Percentiles rank a stretch among this genome's conserved stretches.
These are phyloP conservation scores for Colletotrichum lupini DNA, from an alignment of 2,329 filamentous ascomycete species.

Conservation along the genomic window DNA sequence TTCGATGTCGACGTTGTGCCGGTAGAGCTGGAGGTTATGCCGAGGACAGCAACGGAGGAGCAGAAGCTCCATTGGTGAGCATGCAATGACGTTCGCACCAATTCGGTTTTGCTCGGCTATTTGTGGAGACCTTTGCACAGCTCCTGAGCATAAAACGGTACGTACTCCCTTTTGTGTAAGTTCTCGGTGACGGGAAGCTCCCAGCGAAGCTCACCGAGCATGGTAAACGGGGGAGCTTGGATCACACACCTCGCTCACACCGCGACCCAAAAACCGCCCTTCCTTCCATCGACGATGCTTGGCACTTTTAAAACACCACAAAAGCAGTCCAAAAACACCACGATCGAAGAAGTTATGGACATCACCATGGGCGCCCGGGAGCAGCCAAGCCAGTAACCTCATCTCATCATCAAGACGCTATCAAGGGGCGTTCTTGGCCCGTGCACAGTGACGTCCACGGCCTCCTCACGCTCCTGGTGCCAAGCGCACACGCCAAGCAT, in stretches of 20 bases:
- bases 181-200: background rate
- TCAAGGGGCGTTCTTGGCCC: slow-evolving; percentile 14
- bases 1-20: background rate
- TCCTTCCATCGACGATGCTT: slow-evolving; percentile 5
- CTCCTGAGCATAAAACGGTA: background rate
- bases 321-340: background rate
- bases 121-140: slow-evolving; percentile 4
- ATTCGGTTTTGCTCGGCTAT: slow-evolving; percentile 31
- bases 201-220: slow-evolving; percentile 14
- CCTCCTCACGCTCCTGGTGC: slow-evolving; percentile 23
- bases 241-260: background rate
- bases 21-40: background rate
- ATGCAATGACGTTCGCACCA: slow-evolving; percentile 30
- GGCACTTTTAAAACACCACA: background rate
- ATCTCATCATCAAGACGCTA: background rate
- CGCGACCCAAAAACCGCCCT: background rate
- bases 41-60: slow-evolving; percentile 3
- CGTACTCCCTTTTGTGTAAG: too few relatives aligned
- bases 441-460: slow-evolving; percentile 33
- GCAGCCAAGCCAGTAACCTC: slow-evolving; percentile 8
- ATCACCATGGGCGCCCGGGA: background rate
- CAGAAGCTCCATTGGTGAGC: slow-evolving; percentile 23
- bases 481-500: slow-evolving; percentile 25
- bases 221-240: slow-evolving; percentile 5
- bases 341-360: background rate